Base-by-base conservation (phyloP, 1,139 yeast species). In the Magnusiomyces suaveolens region DNA sequence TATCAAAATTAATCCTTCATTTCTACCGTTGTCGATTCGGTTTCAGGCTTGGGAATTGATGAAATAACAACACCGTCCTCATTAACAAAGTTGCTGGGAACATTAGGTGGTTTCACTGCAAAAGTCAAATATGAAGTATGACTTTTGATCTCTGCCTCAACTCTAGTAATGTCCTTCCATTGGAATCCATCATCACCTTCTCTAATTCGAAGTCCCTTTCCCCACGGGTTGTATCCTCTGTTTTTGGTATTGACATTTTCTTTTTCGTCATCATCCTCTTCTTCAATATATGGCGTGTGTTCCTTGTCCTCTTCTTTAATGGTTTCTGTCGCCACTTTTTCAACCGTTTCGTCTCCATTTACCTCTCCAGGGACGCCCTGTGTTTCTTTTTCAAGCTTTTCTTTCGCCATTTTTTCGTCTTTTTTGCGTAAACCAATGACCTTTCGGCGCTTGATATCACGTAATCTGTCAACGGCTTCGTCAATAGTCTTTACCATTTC, bases 81-180 rank as follows among this genome's bases (percentile, higher is more conserved):
- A 18, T 54, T 56, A 14, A 54, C 54, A 18, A 56, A 46, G 26
- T 50, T 49, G 1, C 39, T 50, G 18, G 58, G 59, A 20, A 57
- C 38, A 33, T 54, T 52, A 25, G 73, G 72, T 2, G 74, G 73
- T 12, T 69, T 65, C 23, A 64, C 59, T 39, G 98, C 99, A 77
- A 94, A 94, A 1, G 97, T 88, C 66, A 94, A 73, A 66, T 88
- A 94, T 0, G 97, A 88, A 0, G 99, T 94, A 63, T 94, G 99
- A 24, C 90, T 84, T 71, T 90, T 92, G 64, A 92, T 76, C 64
- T 92, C 97, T 2, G 82, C 65, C 67, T 92, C 98, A 2, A 84
- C 75, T 66, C 82, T 83, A 18, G 96, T 82, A 25, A 90, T 94
- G 60, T 87, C 78, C 58, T 77, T 74, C 99, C 99, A 94, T 39